A percentile compares a stretch with the other conserved stretches of the same genome.
These are phyloP conservation scores for Escallonia herrerae DNA, from an alignment of 129 eudicot species.

Conservation along the genomic window DNA sequence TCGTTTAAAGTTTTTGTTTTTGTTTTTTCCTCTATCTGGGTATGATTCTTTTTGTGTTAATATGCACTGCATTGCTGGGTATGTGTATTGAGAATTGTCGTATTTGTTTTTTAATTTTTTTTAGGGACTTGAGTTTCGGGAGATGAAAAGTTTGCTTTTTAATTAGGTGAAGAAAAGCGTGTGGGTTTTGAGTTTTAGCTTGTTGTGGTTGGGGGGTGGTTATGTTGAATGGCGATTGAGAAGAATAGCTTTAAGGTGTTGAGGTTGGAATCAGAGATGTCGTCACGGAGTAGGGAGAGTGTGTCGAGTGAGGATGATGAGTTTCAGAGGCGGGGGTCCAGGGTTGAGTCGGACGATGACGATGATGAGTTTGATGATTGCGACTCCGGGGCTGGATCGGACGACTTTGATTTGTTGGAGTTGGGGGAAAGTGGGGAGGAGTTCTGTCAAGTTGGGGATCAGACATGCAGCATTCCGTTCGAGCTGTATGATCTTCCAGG, in stretches of 20 bases:
- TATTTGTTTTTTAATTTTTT: slow-evolving; percentile 7
- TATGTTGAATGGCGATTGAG: slow-evolving; percentile 79
- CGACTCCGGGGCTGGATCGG: slow-evolving; percentile 96
- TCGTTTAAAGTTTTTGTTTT: background rate
- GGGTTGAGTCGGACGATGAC: slow-evolving; percentile 46
- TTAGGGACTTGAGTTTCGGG: background rate
- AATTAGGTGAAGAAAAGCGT: slow-evolving; percentile 11
- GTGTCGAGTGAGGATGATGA: slow-evolving; percentile 85
- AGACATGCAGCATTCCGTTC: slow-evolving; percentile 80
- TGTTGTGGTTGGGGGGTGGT: slow-evolving; percentile 5
- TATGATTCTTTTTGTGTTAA: background rate
- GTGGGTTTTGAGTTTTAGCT: background rate
- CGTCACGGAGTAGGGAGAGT: slow-evolving; percentile 55
- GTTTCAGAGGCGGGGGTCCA: slow-evolving; percentile 28
- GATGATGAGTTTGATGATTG: slow-evolving; percentile 84
- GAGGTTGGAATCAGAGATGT: slow-evolving; percentile 53
- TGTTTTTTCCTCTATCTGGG: background rate
- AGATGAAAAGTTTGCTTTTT: background rate
- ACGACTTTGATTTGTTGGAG: slow-evolving; percentile 88
- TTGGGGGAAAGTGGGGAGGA: slow-evolving; percentile 88
- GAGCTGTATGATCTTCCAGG: slow-evolving; percentile 86
- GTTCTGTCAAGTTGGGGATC: slow-evolving; percentile 85
- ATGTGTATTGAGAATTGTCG: slow-evolving; percentile 5
- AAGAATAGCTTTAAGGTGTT: slow-evolving; percentile 63
- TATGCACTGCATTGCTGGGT: background rate